Conservation (phyloP, 495 filamentous ascomycete species). For the Ramalina intermedia region DNA sequence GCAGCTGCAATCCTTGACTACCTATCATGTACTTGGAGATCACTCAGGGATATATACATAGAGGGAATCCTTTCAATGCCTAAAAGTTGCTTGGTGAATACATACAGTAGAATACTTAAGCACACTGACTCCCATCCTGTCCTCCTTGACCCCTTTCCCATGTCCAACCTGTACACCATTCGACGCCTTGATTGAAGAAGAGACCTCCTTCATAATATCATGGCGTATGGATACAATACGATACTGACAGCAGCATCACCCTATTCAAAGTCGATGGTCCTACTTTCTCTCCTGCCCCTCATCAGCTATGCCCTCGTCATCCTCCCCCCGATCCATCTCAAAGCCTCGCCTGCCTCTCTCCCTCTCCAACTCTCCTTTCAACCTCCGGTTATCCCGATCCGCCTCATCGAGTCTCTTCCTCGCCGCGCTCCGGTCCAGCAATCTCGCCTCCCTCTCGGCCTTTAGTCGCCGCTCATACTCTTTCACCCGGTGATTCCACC, state of each 20-base stretch:
- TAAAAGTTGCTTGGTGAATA: too few species aligned
- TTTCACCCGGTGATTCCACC: constrained; percentile 68
- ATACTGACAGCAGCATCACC: too few species aligned
- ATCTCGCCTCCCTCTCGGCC: constrained; percentile 72
- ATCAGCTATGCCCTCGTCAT: neutral
- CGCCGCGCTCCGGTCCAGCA: constrained; percentile 71
- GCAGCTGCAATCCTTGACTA: too few species aligned
- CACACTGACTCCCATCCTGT: too few species aligned
- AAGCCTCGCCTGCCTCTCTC: constrained; percentile 35
- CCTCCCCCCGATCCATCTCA: neutral
- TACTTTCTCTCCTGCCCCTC: neutral
- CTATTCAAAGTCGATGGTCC: too few species aligned
- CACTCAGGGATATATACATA: too few species aligned
- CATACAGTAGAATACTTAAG: too few species aligned
- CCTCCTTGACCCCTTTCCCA: too few species aligned
- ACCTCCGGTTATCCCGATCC: constrained; percentile 57
- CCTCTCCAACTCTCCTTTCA: constrained; percentile 55
- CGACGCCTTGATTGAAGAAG: too few species aligned
- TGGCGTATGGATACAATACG: neutral
- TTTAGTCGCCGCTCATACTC: constrained; percentile 84
- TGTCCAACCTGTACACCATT: too few species aligned
- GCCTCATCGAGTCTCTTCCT: constrained; percentile 74
- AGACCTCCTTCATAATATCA: neutral
- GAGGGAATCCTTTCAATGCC: too few species aligned
- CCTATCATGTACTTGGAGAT: too few species aligned